Percentiles rank a stretch among this genome's conserved stretches.
These are phyloP conservation scores for Tricholoma matsutake DNA, from an alignment of 768 basidiomycete genomes.

Conservation along the genomic window DNA sequence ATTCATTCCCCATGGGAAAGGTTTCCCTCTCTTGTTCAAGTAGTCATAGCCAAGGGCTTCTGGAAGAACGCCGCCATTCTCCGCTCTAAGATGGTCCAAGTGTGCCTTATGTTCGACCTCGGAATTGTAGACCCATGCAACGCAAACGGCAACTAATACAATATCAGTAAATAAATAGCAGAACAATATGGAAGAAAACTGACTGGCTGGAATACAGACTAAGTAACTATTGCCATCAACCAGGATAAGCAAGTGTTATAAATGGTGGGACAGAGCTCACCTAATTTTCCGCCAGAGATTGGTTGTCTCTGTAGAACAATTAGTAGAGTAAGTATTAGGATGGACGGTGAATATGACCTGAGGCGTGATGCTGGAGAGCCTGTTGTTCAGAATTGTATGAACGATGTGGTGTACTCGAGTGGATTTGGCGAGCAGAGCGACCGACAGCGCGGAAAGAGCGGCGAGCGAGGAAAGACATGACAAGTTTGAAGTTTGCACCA, in stretches of 20 bases:
- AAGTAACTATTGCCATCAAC: constrained; percentile 49
- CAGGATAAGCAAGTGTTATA: constrained; percentile 13
- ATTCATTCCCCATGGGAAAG: constrained; percentile 86
- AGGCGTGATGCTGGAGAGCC: constrained; percentile 64
- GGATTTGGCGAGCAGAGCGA: constrained; percentile 42
- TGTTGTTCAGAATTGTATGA: constrained; percentile 50
- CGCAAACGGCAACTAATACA: constrained; percentile 43
- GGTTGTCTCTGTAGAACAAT: constrained; percentile 54
- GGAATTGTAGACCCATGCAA: constrained; percentile 53
- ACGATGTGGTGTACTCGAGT: constrained; percentile 37
- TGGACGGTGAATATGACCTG: constrained; percentile 37
- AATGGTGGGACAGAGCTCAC: constrained; percentile 33
- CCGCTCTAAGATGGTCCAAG: constrained; percentile 62
- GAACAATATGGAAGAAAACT: constrained; percentile 24
- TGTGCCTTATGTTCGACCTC: constrained; percentile 70
- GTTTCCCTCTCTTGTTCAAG: constrained; percentile 72
- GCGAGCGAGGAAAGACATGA: constrained; percentile 51
- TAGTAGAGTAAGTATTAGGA: constrained; percentile 1
- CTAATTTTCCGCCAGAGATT: constrained; percentile 88
- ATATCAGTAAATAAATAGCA: not conserved
- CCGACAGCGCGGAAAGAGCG: constrained; percentile 45
- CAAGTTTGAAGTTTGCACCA: too few relatives aligned
- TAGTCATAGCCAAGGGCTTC: constrained; percentile 71
- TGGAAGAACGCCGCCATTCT: constrained; percentile 72
- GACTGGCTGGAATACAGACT: constrained; percentile 73